Evolutionary conservation across 176 grass and related monocot species (phyloP).

Genomic region (Pontederia crassipes): DNA sequence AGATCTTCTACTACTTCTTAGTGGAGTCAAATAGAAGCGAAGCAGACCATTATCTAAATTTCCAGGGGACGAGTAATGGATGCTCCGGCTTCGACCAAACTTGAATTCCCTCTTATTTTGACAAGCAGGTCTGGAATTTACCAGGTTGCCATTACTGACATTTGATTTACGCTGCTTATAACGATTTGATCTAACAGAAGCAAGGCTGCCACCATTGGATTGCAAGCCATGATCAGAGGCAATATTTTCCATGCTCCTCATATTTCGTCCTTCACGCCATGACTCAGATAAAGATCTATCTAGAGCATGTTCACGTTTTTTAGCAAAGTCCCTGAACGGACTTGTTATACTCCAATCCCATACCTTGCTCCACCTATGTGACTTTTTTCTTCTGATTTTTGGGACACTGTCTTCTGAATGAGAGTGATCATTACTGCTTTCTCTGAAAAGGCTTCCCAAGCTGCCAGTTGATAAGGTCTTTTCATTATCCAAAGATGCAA

Average conservation of each 20-base stretch:
- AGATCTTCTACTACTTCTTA: conserved; percentile 45
- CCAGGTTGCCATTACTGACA: conserved; percentile 24
- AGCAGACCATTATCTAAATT: conserved; percentile 75
- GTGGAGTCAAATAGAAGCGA: conserved; percentile 90
- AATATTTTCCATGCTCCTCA: conserved; percentile 28
- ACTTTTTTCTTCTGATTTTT: conserved; percentile 35
- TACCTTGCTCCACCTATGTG: conserved; percentile 53
- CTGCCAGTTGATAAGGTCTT: conserved; percentile 4
- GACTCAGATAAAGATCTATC: conserved; percentile 73
- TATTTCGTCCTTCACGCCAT: conserved; percentile 36
- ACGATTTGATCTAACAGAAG: conserved; percentile 25
- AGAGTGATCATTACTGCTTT: conserved; percentile 1
- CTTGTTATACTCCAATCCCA: conserved; percentile 71
- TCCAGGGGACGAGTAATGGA: conserved; percentile 83
- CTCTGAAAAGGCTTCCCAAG: conserved; percentile 14
- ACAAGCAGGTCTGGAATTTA: conserved; percentile 32
- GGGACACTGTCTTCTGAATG: conserved; percentile 16
- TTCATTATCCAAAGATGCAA: neutral
- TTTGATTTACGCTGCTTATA: conserved; percentile 18
- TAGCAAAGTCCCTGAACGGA: conserved; percentile 51
- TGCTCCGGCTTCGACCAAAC: conserved; percentile 82
- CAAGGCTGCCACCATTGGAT: conserved; percentile 12
- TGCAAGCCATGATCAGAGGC: conserved; percentile 25
- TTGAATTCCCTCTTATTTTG: conserved; percentile 47
- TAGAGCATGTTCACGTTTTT: conserved; percentile 49